Evolutionary conservation across 192 early-diverging fungal species (phyloP).

Genomic region (Rhizoclosmatium globosum): DNA sequence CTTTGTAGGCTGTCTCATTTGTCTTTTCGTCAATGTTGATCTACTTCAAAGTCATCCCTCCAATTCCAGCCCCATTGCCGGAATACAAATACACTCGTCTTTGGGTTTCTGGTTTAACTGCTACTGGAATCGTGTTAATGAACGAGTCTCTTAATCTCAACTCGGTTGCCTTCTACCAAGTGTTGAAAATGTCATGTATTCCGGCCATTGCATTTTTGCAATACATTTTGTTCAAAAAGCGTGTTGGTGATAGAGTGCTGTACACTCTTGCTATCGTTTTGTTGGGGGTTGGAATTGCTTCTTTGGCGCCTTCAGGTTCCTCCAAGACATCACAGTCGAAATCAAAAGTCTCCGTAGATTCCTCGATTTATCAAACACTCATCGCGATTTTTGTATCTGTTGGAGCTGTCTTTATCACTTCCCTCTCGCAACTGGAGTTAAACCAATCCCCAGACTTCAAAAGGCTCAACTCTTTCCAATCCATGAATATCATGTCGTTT

Average conservation of each 20-base stretch:
- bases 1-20: neutral
- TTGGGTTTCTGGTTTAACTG: neutral
- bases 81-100: neutral
- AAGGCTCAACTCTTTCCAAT: slow-evolving; percentile 20
- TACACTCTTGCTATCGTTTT: slow-evolving; percentile 16
- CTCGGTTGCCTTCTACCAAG: slow-evolving; percentile 34
- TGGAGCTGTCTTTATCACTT: slow-evolving; percentile 22
- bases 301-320: neutral
- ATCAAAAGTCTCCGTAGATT: neutral
- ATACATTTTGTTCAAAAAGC: slow-evolving; percentile 11
- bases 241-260: neutral
- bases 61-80: slow-evolving; percentile 20
- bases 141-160: slow-evolving; percentile 33
- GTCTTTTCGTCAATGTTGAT: slow-evolving; percentile 21
- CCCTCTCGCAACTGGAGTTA: slow-evolving; percentile 26
- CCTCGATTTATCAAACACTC: neutral
- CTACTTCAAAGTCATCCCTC: slow-evolving; percentile 21
- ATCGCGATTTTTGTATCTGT: slow-evolving; percentile 22
- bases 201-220: slow-evolving; percentile 24
- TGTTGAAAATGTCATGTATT: slow-evolving; percentile 29
- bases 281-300: slow-evolving; percentile 7
- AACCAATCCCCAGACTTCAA: slow-evolving; percentile 18
- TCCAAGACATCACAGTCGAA: neutral
- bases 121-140: slow-evolving; percentile 34
- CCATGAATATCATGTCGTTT: slow-evolving; percentile 29